Conservation (phyloP, 306 rosid species). For the Hippophae gyantsensis region DNA sequence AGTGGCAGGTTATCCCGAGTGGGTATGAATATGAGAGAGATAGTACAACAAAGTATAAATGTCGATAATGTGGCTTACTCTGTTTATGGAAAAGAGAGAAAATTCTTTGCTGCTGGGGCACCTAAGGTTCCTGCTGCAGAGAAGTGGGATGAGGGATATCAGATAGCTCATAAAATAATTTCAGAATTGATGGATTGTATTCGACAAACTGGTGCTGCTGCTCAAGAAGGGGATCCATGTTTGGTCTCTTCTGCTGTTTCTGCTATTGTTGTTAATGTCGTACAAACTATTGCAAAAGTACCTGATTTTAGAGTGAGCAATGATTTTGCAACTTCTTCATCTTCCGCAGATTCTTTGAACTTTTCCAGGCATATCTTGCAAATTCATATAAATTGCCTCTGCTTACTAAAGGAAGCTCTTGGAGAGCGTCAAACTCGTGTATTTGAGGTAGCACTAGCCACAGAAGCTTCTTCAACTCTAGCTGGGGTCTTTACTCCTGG, state of each 20-base stretch:
- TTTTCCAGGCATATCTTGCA: slow-evolving; percentile 59
- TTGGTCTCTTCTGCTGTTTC: slow-evolving; percentile 87
- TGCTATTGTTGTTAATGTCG: slow-evolving; percentile 70
- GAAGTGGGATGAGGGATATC: slow-evolving; percentile 83
- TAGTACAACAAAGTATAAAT: slow-evolving; percentile 68
- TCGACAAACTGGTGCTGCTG: slow-evolving; percentile 97
- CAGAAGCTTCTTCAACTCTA: slow-evolving; percentile 75
- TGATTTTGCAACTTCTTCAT: slow-evolving; percentile 33
- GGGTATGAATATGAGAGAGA: slow-evolving; percentile 67
- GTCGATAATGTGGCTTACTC: slow-evolving; percentile 51
- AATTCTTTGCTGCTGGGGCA: slow-evolving; percentile 39
- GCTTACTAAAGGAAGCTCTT: slow-evolving; percentile 91
- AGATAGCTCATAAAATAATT: slow-evolving; percentile 65
- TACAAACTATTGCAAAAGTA: slow-evolving; percentile 49
- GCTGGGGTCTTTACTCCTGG: slow-evolving; percentile 64
- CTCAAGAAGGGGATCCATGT: slow-evolving; percentile 98
- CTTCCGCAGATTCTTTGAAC: slow-evolving; percentile 44
- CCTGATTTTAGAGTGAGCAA: slow-evolving; percentile 54
- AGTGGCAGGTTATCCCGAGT: slow-evolving; percentile 73
- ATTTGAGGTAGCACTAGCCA: slow-evolving; percentile 91
- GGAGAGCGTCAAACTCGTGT: slow-evolving; percentile 97
- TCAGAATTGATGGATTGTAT: slow-evolving; percentile 71
- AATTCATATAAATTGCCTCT: slow-evolving; percentile 64
- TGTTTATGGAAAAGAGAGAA: slow-evolving; percentile 69
- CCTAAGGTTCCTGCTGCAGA: slow-evolving; percentile 59